A percentile compares a stretch with the other conserved stretches of the same genome.
These are phyloP conservation scores for Colletotrichum paranaense DNA, from an alignment of 2,329 filamentous ascomycete species.

Conservation along the genomic window DNA sequence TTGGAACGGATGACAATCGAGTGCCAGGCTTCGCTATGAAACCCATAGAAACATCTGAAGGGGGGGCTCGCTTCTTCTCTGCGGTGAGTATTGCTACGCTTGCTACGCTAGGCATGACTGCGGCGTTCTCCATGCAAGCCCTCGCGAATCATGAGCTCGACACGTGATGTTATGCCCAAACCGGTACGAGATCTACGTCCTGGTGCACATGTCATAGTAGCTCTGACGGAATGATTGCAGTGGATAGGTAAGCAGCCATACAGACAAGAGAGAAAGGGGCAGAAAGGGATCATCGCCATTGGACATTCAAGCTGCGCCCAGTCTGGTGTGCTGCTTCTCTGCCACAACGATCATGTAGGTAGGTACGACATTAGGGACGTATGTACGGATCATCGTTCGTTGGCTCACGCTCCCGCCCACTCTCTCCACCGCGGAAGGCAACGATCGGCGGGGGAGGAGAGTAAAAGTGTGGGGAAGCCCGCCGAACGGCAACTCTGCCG, in stretches of 20 bases:
- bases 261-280: neutral
- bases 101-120: neutral
- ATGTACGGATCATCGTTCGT: constrained; percentile 25
- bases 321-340: neutral
- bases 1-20: neutral
- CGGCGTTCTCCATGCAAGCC: neutral
- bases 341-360: neutral
- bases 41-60: neutral
- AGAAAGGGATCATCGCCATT: neutral
- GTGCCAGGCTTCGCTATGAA: neutral
- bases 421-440: neutral
- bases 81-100: neutral
- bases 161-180: constrained; percentile 2
- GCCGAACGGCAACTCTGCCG: constrained; percentile 10
- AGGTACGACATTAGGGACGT: neutral
- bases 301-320: neutral
- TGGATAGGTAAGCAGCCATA: neutral
- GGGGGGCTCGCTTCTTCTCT: neutral
- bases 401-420: neutral
- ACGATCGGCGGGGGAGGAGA: constrained; percentile 8
- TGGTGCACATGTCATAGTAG: neutral
- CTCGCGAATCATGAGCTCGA: constrained; percentile 27
- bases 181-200: constrained; percentile 3
- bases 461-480: constrained; percentile 8
- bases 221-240: neutral